Percentiles rank a stretch among this genome's conserved stretches.
These are phyloP conservation scores for Fusarium sp. DNA, from an alignment of 2,329 filamentous ascomycete genomes.

Conservation along the genomic window DNA sequence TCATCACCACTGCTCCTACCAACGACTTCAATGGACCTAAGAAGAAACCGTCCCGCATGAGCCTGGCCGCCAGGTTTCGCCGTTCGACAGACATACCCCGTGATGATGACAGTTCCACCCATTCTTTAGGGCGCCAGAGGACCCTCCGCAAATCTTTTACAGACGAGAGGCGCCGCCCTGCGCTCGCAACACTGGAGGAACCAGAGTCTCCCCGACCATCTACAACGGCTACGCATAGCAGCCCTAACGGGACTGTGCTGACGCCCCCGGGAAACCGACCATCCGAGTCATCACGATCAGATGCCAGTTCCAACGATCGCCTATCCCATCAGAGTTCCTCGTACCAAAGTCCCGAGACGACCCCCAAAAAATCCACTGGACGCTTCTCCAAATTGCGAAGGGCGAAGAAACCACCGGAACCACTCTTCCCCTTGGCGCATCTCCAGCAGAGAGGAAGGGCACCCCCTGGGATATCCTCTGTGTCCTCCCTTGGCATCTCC, in stretches of 20 bases:
- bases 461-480: constrained; percentile 50
- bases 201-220: constrained; percentile 50
- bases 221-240: constrained; percentile 40
- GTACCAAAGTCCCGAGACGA: constrained; percentile 65
- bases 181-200: constrained; percentile 62
- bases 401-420: constrained; percentile 74
- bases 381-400: constrained; percentile 85
- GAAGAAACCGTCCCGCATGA: constrained; percentile 65
- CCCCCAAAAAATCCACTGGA: constrained; percentile 68
- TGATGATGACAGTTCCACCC: constrained; percentile 39
- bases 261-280: constrained; percentile 55
- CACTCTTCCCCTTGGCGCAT: constrained; percentile 84
- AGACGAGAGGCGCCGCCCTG: constrained; percentile 45
- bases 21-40: constrained; percentile 63
- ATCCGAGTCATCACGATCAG: constrained; percentile 85
- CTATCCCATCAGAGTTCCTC: constrained; percentile 64
- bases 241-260: constrained; percentile 56
- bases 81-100: constrained; percentile 59
- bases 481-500: constrained; percentile 52
- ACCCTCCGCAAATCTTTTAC: constrained; percentile 56
- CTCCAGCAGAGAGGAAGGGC: constrained; percentile 73
- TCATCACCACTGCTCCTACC: constrained; percentile 92
- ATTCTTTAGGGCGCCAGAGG: constrained; percentile 30
- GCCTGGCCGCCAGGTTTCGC: constrained; percentile 61
- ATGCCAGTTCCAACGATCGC: constrained; percentile 78